These are phyloP conservation scores for Pleurotus eryngii DNA, from an alignment of 768 basidiomycete species.

Conservation along the genomic window DNA sequence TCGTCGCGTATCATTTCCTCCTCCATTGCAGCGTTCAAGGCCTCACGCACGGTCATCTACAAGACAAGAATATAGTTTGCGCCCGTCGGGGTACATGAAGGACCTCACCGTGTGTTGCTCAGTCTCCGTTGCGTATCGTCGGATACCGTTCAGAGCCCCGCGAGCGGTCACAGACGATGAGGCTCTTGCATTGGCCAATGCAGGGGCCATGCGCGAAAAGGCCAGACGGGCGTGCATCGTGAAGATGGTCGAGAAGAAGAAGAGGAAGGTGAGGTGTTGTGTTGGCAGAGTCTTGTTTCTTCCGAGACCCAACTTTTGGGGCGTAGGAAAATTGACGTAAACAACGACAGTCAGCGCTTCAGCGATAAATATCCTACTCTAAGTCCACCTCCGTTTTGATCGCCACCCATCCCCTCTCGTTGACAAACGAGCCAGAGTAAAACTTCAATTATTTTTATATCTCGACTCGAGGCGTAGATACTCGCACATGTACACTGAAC, in stretches of 20 bases:
- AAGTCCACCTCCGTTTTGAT: not conserved
- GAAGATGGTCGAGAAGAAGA: slow-evolving; percentile 24
- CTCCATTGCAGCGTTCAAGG: slow-evolving; percentile 97
- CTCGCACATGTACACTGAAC: no score
- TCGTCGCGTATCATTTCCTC: slow-evolving; percentile 99
- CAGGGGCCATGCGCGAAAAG: slow-evolving; percentile 62
- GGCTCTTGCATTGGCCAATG: slow-evolving; percentile 48
- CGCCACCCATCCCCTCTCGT: not conserved
- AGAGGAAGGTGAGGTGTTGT: slow-evolving; percentile 11
- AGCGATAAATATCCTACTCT: not conserved
- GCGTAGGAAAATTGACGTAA: slow-evolving; percentile 9
- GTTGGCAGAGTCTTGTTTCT: slow-evolving; percentile 9
- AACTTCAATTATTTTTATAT: no score
- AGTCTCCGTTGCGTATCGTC: slow-evolving; percentile 63
- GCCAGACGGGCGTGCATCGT: slow-evolving; percentile 61
- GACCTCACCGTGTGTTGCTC: slow-evolving; percentile 35
- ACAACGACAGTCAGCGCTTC: not conserved
- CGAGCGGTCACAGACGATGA: slow-evolving; percentile 39
- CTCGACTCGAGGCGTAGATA: no score
- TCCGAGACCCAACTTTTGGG: slow-evolving; percentile 2
- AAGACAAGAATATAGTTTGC: not conserved
- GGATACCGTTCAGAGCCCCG: slow-evolving; percentile 38
- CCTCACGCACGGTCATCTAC: slow-evolving; percentile 98
- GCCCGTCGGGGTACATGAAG: not conserved
- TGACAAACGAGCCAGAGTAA: no score